These are phyloP conservation scores for Solanum hybrid DNA, from an alignment of 305 asterid species.

Conservation along the genomic window DNA sequence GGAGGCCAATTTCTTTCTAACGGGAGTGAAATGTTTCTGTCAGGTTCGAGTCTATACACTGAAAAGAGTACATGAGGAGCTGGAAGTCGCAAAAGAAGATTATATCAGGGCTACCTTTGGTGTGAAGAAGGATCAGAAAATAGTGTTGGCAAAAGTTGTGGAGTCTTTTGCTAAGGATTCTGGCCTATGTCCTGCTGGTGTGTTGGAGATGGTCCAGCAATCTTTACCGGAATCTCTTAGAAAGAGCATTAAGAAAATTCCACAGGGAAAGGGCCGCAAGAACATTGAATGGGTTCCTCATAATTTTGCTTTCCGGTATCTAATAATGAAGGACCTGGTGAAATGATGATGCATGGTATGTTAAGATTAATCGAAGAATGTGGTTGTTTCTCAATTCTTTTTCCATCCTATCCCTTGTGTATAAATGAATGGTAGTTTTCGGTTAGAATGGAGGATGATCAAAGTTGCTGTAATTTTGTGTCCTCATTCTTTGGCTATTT, in stretches of 20 bases:
- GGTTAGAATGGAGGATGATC: conserved; percentile 9
- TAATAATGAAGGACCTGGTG: conserved; percentile 66
- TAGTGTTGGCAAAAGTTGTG: conserved; percentile 59
- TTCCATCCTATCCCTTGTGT: conserved; percentile 5
- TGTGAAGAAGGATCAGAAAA: conserved; percentile 57
- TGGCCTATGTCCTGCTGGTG: conserved; percentile 41
- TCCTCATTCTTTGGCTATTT: background rate
- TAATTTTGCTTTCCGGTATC: conserved; percentile 72
- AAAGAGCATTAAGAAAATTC: conserved; percentile 58
- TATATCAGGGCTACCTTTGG: conserved; percentile 92
- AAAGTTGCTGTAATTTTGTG: background rate
- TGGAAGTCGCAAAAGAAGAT: conserved; percentile 89
- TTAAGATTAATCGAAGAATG: conserved; percentile 10
- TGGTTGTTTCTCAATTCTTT: conserved; percentile 9
- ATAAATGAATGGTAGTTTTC: conserved; percentile 16
- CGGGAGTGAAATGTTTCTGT: background rate
- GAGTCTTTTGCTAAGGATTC: conserved; percentile 80
- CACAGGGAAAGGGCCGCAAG: conserved; percentile 55
- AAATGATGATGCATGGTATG: conserved; percentile 27
- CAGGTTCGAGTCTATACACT: conserved; percentile 86
- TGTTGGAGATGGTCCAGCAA: conserved; percentile 63
- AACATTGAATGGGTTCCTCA: conserved; percentile 80
- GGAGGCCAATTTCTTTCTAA: background rate
- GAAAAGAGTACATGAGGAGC: conserved; percentile 61
- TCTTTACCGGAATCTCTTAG: conserved; percentile 64